Percentiles rank a stretch among this genome's conserved stretches.
Conservation (phyloP, 805 yeast genomes). For the Starmerella powellii region DNA sequence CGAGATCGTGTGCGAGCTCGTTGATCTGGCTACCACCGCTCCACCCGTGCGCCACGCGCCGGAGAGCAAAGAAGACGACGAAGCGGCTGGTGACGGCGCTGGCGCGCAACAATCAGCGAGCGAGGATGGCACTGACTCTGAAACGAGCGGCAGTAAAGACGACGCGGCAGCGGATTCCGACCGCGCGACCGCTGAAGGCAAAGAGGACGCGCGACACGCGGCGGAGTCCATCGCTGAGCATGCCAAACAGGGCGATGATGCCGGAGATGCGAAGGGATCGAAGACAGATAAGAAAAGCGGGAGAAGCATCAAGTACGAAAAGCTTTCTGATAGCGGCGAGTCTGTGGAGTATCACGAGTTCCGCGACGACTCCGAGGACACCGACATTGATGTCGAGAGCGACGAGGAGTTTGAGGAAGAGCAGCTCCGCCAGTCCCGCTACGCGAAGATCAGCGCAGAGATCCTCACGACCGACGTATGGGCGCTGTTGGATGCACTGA, state of each 20-base stretch:
- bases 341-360: slow-evolving; percentile 14
- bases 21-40: slow-evolving; percentile 41
- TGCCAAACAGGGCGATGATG: no score
- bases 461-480: slow-evolving; percentile 84
- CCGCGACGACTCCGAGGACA: slow-evolving; percentile 2
- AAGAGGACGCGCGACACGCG: no score
- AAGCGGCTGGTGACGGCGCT: neutral
- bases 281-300: no score
- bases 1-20: slow-evolving; percentile 53
- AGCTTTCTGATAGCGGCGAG: slow-evolving; percentile 2
- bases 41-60: slow-evolving; percentile 18
- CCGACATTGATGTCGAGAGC: slow-evolving; percentile 18
- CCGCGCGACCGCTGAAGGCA: neutral
- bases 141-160: neutral
- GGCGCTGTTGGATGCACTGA: slow-evolving; percentile 81
- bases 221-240: no score
- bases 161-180: neutral
- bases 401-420: slow-evolving; percentile 22
- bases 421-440: slow-evolving; percentile 17
- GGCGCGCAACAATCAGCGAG: neutral
- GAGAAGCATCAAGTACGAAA: neutral
- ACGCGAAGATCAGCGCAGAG: slow-evolving; percentile 70
- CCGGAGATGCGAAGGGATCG: no score
- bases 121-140: neutral
- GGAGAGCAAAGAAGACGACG: neutral